phyloP scores from a whole-genome alignment of 805 yeast genomes.

The Lipomyces kockii region DNA sequence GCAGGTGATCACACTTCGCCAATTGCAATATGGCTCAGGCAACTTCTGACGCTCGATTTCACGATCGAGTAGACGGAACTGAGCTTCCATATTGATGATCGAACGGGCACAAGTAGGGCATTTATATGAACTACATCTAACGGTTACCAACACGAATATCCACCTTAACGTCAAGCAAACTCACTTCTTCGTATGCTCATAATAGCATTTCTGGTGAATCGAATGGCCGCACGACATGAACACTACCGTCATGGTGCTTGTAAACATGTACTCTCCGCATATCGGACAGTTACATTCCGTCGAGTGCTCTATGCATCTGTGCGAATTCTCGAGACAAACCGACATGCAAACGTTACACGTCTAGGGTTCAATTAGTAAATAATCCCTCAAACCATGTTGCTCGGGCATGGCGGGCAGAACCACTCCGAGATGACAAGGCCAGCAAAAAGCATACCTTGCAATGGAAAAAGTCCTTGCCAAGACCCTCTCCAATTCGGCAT shows the following conservation, averaged over 20 bases:
- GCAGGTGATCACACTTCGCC: constrained; percentile 78
- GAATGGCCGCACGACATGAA: constrained; percentile 96
- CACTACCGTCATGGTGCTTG: constrained; percentile 78
- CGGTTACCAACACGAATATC: background rate
- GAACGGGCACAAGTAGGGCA: constrained; percentile 91
- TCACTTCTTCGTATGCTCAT: constrained; percentile 64
- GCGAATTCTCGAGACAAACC: constrained; percentile 74
- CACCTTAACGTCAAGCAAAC: background rate
- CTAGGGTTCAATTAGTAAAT: constrained; percentile 6
- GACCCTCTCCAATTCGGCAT: constrained; percentile 85
- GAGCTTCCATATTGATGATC: constrained; percentile 83
- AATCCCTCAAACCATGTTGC: background rate
- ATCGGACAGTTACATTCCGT: constrained; percentile 93
- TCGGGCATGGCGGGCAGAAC: background rate
- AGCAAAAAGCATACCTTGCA: constrained; percentile 54
- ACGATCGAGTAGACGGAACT: constrained; percentile 81
- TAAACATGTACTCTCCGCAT: constrained; percentile 88
- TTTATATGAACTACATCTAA: constrained; percentile 65
- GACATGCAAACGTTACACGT: constrained; percentile 88
- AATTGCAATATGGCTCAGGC: constrained; percentile 76
- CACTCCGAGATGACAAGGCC: background rate
- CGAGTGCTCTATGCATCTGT: constrained; percentile 82
- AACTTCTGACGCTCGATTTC: constrained; percentile 77
- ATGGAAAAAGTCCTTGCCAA: constrained; percentile 88
- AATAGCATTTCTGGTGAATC: constrained; percentile 83